Evolutionary conservation across 2,329 filamentous ascomycete species (phyloP).

Genomic region (Ampelomyces quisqualis): DNA sequence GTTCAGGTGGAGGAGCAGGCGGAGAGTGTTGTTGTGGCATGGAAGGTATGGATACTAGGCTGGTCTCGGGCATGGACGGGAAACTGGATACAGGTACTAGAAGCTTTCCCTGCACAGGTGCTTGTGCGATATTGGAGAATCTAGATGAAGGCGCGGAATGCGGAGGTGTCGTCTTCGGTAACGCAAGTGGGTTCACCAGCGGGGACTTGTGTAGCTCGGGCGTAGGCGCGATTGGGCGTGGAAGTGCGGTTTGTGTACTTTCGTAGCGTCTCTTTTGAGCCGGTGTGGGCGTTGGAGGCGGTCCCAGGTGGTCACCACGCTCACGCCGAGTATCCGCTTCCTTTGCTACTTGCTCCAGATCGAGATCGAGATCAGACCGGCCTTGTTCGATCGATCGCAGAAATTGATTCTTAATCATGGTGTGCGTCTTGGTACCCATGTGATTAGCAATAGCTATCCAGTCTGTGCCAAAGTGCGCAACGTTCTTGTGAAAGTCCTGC

Average conservation of each 20-base stretch:
- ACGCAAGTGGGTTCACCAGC: conserved; percentile 20
- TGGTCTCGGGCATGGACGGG: conserved; percentile 28
- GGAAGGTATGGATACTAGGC: conserved; percentile 30
- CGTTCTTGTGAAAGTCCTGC: conserved; percentile 70
- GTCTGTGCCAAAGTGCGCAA: conserved; percentile 76
- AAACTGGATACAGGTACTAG: conserved; percentile 24
- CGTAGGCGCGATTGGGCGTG: conserved; percentile 49
- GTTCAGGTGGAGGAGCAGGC: conserved; percentile 25
- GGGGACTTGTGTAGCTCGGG: conserved; percentile 47
- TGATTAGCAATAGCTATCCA: conserved; percentile 73
- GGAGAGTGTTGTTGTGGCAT: conserved; percentile 36
- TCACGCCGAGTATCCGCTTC: conserved; percentile 46
- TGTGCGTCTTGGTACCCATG: conserved; percentile 81
- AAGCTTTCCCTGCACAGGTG: conserved; percentile 32
- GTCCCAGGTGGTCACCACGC: conserved; percentile 50
- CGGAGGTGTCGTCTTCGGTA: conserved; percentile 45
- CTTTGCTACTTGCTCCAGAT: conserved; percentile 46
- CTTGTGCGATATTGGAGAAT: conserved; percentile 39
- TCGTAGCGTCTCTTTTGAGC: conserved; percentile 52
- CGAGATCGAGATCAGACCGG: conserved; percentile 46
- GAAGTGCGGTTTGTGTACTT: conserved; percentile 40
- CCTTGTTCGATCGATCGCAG: conserved; percentile 49
- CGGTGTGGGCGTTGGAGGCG: conserved; percentile 52
- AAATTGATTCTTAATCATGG: conserved; percentile 68
- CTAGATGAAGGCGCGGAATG: conserved; percentile 23